Base-by-base conservation (phyloP, 2,329 filamentous ascomycete genomes). In the Sarocladiaceae sp. region DNA sequence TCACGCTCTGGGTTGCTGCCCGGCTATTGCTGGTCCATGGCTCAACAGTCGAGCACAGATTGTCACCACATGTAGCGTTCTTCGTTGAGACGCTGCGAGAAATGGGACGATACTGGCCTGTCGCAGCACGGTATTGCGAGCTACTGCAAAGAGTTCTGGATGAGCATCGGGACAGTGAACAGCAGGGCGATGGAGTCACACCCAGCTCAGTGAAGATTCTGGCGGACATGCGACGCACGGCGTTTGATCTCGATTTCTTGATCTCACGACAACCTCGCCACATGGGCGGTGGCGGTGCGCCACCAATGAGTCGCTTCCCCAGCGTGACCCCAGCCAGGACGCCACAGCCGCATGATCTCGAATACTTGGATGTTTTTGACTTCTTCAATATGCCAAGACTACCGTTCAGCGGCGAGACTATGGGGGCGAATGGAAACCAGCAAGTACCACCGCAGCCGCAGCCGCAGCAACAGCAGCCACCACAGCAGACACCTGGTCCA, bases 331-430 rank as follows among this genome's bases (percentile, higher is more conserved):
- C 84, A 1, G 79, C 80, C 1, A 79, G 83, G 56, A 87, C 85
- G 26, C 88, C 89, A 1, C 87, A 84, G 10, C 81, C 87, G 1
- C 90, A 94, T 59, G 90, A 96, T 62, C 74, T 96, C 3, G 92
- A 96, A 65, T 96, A 95, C 64, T 74, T 96, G 2, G 91, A 96
- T 60, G 88, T 96, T 0, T 96, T 97, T 65, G 90, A 94, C 60
- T 96, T 95, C 64, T 97, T 96, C 76, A 96, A 96, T 64, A 84
- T 95, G 52, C 92, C 92, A 1, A 76, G 90, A 17, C 72, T 96
- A 22, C 79, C 81, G 0, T 68, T 79, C 20, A 71, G 71, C 26
- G 68, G 71, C 11, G 71, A 74, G 50, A 64, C 62, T 29, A 59
- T 62, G 18, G 53, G 53, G 1, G 60, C 57, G 5, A 53, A 23